Base-by-base conservation (phyloP, 495 filamentous ascomycete species). In the Copromyces sp. region DNA sequence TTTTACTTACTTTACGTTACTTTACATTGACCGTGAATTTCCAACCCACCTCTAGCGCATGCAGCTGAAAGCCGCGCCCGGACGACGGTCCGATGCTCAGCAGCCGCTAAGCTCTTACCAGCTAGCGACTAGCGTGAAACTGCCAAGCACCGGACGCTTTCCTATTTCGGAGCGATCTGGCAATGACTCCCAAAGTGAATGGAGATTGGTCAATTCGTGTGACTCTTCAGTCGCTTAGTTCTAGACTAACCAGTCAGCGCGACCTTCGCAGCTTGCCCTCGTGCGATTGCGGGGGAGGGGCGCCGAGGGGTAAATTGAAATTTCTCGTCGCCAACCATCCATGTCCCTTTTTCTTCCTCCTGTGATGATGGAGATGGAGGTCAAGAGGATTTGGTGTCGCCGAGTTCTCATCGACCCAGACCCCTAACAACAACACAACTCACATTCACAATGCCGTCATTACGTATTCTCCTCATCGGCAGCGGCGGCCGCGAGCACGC, bases 401-500 rank as follows among this genome's bases (percentile, higher is more conserved):
- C 53, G 53, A 65, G 29, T 65, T 65, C 53, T 65, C 53, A 75
- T 47, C 71, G 61, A 24, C 69, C 61, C 65, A 16, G 41, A 41
- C 69, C 29, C 38, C 40, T 61, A 35, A 41, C 24, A 59, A 35
- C 20, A 70, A 12, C 17, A 70, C 39, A 37, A 59, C 42, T 32
- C 24, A 72, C 44, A 74, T 78, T 78, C 24, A 72, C 44, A 73
- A 79, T 78, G 80, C 74, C 73, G 41, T 78, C 82, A 42, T 80
- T 87, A 68, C 83, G 84, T 53, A 87, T 98, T 72, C 90, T 99
- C 74, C 88, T 99, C 65, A 87, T 99, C 73, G 95, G 95, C 78
- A 95, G 92, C 81, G 95, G 95, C 71, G 95, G 95, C 69, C 88
- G 95, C 77, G 95, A 99, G 82, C 93, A 98, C 84, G 93, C 95